phyloP scores from a whole-genome alignment of 331 rosid genomes.

The Telfairia occidentalis region DNA sequence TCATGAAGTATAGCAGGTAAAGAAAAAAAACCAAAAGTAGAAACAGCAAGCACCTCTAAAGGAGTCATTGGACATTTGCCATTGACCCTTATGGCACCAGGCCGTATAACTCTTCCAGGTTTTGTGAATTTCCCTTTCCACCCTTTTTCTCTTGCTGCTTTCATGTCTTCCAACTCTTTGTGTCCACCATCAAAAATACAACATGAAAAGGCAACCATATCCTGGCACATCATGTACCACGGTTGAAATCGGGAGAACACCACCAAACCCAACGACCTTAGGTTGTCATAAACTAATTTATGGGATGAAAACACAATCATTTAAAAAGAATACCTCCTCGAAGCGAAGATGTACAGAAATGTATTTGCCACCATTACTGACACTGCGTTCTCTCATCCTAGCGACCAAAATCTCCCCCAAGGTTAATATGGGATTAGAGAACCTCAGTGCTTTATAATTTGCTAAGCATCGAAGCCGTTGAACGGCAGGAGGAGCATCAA shows the following conservation, averaged over 20 bases:
- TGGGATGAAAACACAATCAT: slow-evolving; percentile 7
- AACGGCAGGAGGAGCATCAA: slow-evolving; percentile 88
- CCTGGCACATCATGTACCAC: slow-evolving; percentile 33
- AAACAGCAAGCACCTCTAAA: slow-evolving; percentile 55
- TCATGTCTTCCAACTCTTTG: slow-evolving; percentile 70
- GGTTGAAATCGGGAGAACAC: neutral
- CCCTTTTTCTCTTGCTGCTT: slow-evolving; percentile 93
- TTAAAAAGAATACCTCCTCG: slow-evolving; percentile 64
- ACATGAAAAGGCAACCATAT: slow-evolving; percentile 99
- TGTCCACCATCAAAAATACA: slow-evolving; percentile 86
- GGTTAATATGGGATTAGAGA: slow-evolving; percentile 52
- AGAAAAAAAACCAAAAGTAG: slow-evolving; percentile 3
- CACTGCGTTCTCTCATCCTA: slow-evolving; percentile 79
- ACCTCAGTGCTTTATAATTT: slow-evolving; percentile 73
- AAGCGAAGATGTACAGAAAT: slow-evolving; percentile 94
- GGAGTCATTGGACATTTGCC: slow-evolving; percentile 99
- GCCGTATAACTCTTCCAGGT: slow-evolving; percentile 92
- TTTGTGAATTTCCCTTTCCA: slow-evolving; percentile 97
- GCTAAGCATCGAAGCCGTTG: slow-evolving; percentile 92
- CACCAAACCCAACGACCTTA: neutral
- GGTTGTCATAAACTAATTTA: slow-evolving; percentile 13
- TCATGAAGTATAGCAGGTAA: neutral
- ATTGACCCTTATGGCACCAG: slow-evolving; percentile 86
- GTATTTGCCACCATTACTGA: slow-evolving; percentile 70
- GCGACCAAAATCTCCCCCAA: slow-evolving; percentile 71